Percentiles rank a stretch among this genome's conserved stretches.
These are phyloP conservation scores for Naganishia randhawae DNA, from an alignment of 768 basidiomycete species.

Conservation along the genomic window DNA sequence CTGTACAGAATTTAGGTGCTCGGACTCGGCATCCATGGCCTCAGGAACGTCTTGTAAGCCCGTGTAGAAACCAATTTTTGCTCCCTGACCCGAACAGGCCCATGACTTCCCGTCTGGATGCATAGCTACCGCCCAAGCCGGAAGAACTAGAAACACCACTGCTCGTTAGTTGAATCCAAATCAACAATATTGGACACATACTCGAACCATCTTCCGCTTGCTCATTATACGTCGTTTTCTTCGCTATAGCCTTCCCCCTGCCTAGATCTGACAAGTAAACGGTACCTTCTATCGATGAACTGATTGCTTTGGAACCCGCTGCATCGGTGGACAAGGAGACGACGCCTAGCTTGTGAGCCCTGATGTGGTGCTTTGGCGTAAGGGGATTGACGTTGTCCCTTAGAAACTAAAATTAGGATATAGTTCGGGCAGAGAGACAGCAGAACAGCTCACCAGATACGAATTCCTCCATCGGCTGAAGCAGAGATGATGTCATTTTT, in stretches of 20 bases:
- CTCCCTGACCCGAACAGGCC: slow-evolving; percentile 47
- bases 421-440: not conserved
- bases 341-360: slow-evolving; percentile 78
- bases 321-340: slow-evolving; percentile 72
- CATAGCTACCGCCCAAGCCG: slow-evolving; percentile 81
- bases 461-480: slow-evolving; percentile 45
- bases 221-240: slow-evolving; percentile 71
- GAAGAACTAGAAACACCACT: slow-evolving; percentile 28
- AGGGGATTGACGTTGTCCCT: slow-evolving; percentile 58
- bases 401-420: not conserved
- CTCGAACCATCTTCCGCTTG: slow-evolving; percentile 63
- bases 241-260: slow-evolving; percentile 61
- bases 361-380: slow-evolving; percentile 60
- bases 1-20: slow-evolving; percentile 1
- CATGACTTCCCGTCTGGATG: slow-evolving; percentile 56
- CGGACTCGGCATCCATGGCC: slow-evolving; percentile 7
- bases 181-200: slow-evolving; percentile 44
- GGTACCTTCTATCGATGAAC: slow-evolving; percentile 79
- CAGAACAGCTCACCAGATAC: slow-evolving; percentile 33
- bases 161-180: not conserved
- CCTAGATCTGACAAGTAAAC: slow-evolving; percentile 71
- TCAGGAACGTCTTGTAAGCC: slow-evolving; percentile 25
- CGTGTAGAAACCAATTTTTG: slow-evolving; percentile 38
- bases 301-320: slow-evolving; percentile 63
- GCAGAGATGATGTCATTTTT: slow-evolving; percentile 44